Conservation (phyloP, 2,329 filamentous ascomycete species). For the Neonectria neomacrospora region DNA sequence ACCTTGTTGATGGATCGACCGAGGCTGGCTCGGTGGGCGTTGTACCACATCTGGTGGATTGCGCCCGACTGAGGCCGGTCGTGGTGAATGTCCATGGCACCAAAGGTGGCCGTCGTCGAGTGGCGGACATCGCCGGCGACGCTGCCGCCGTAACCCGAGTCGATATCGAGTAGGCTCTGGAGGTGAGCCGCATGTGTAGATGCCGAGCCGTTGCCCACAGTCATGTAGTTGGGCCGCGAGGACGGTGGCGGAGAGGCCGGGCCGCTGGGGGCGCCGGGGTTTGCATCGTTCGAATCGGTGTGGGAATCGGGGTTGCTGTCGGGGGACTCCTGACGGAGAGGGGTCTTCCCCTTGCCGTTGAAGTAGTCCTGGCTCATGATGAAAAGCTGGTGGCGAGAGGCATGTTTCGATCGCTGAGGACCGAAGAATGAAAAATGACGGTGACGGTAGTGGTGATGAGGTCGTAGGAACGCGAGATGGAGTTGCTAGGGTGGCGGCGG, state of each 20-base stretch:
- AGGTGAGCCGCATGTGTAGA: constrained; percentile 85
- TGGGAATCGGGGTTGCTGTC: constrained; percentile 41
- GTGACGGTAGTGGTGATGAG: constrained; percentile 33
- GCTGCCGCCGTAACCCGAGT: constrained; percentile 93
- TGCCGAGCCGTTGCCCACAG: constrained; percentile 83
- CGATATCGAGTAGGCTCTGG: constrained; percentile 82
- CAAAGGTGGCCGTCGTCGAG: constrained; percentile 55
- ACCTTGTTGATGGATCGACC: constrained; percentile 88
- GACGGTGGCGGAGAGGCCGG: constrained; percentile 43
- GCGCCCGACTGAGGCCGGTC: constrained; percentile 75
- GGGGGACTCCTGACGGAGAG: constrained; percentile 46
- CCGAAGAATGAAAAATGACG: constrained; percentile 28
- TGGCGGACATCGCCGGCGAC: constrained; percentile 70
- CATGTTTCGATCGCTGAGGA: constrained; percentile 46
- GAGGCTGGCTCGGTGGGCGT: constrained; percentile 88
- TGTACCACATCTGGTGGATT: constrained; percentile 94
- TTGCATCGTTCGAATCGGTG: constrained; percentile 33
- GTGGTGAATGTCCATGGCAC: constrained; percentile 57
- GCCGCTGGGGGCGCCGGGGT: constrained; percentile 40
- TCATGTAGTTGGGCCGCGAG: constrained; percentile 78
- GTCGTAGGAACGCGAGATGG: constrained; percentile 36
- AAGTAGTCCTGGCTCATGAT: constrained; percentile 72
- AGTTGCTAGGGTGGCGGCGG: constrained; percentile 30
- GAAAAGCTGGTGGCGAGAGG: constrained; percentile 44
- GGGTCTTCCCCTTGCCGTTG: constrained; percentile 64